phyloP scores from a whole-genome alignment of 257 asterid genomes.

The Salvia miltiorrhiza region DNA sequence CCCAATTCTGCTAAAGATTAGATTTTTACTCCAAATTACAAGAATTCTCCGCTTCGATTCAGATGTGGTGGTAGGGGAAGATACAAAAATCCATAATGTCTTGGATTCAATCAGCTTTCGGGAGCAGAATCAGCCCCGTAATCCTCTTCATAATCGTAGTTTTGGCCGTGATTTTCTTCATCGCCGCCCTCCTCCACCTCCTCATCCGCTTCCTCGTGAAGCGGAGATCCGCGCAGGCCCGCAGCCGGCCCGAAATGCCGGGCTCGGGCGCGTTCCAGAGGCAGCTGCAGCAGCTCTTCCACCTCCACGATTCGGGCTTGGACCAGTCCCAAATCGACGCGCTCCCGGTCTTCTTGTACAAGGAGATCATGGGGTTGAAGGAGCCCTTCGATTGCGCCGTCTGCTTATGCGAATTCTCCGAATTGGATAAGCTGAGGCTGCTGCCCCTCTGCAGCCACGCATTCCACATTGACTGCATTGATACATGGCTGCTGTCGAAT shows the following conservation, averaged over 20 bases:
- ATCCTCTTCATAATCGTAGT: slow-evolving; percentile 53
- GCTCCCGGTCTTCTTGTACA: slow-evolving; percentile 73
- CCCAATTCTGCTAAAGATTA: slow-evolving; percentile 16
- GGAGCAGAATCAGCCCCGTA: slow-evolving; percentile 59
- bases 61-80: slow-evolving; percentile 13
- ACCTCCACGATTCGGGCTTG: slow-evolving; percentile 80
- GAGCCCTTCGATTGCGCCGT: slow-evolving; percentile 96
- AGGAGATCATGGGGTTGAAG: slow-evolving; percentile 60
- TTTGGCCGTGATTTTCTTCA: slow-evolving; percentile 52
- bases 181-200: slow-evolving; percentile 59
- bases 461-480: slow-evolving; percentile 84
- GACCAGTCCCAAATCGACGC: slow-evolving; percentile 81
- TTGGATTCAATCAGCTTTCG: slow-evolving; percentile 61
- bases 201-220: slow-evolving; percentile 53
- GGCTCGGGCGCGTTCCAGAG: slow-evolving; percentile 62
- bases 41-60: slow-evolving; percentile 14
- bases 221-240: slow-evolving; percentile 38
- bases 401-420: slow-evolving; percentile 76
- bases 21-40: neutral
- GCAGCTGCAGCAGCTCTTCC: slow-evolving; percentile 79
- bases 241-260: slow-evolving; percentile 44
- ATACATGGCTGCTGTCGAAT: slow-evolving; percentile 82
- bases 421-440: slow-evolving; percentile 61
- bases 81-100: slow-evolving; percentile 38
- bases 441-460: slow-evolving; percentile 89